Base-by-base conservation (phyloP, 371 early-diverging fungal species). In the Rhizopus arrhizus region DNA sequence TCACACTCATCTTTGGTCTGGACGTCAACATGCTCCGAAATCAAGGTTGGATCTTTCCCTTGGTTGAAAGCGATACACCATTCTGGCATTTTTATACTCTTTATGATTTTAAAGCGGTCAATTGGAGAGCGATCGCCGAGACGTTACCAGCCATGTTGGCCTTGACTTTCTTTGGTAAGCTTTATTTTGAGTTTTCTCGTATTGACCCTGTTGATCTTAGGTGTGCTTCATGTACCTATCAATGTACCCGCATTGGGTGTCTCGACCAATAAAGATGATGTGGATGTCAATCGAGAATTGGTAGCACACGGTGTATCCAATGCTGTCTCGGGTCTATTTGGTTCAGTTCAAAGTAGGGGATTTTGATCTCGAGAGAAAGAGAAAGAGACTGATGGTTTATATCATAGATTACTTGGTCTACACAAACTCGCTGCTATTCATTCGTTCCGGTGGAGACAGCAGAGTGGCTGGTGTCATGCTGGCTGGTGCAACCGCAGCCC, bases 261-360 rank as follows among this genome's bases (percentile, higher is more conserved):
- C 1, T 93, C 94, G 0, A 94, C 95, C 3, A 85, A 89, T 31
- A 85, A 85, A 41, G 92, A 93, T 67, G 81, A 87, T 61, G 85
- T 97, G 13, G 91, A 96, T 75, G 88, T 91, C 33, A 93, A 96
- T 73, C 75, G 91, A n/a, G 98, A 98, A 75, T 80, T 97, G n/a
- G 82, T 95, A 5, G 93, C 94, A 4, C 98, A 98, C 57, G 97
- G 98, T 16, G 68, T 95, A 36, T 90, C 94, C 10, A 98, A 98
- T 66, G 68, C 94, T 4, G 53, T 88, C 3, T 88, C 95, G 3
- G 96, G 95, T 3, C 65, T 83, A 9, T 64, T 85, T 29, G 95
- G 94, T 16, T 79, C 89, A 22, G 86, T 92, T 22, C 96, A 94
- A 71, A 93, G 86, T 85, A 87, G 70, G 2, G 13, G 15, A 45